Base-by-base conservation (phyloP, 164 flowering plant species). In the Vitis cinerea region DNA sequence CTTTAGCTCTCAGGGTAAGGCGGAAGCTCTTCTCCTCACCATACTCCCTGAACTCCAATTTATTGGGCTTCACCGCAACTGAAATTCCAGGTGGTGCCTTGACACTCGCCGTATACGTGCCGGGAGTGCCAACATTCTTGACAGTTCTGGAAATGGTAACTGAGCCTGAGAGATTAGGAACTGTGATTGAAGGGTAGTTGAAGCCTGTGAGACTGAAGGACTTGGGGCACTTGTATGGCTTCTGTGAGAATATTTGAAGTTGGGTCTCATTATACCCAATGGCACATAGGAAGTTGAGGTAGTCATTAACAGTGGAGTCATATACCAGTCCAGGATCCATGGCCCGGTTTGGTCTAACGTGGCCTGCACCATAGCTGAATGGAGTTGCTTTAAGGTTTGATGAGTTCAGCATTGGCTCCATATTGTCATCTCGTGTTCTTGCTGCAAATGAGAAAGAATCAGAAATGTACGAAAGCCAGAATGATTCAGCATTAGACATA, bases 291-390 rank as follows among this genome's bases (percentile, higher is more conserved):
- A 72, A 81, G 72, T 80, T 67, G 37, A 84, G n/a, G 79, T 83
- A 83, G 29, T 86, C 88, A 0, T 66, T 49, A 5, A 23, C 9
- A 3, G 60, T 54, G 15, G 80, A n/a, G 71, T 86, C 88, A 49
- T 86, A 86, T 8, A 91, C 86, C 17, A 91, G 78, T 10, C 97
- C 94, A 0, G 97, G 97, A 60, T 87, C 83, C 74, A 68, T 65
- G 1, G 97, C 94, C 0, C 72, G 70, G 76, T 82, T 84, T 9
- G 94, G 94, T n/a, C 72, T 52, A 1, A 89, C 69, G 29, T 85
- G 90, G 0, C 97, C 97, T 12, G 91, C 81, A 1, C 97, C 94
- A 58, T 80, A 81, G 19, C 52, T 77, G 52, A 87, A 89, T 6
- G 94, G 88, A 1, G 83, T 83, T 13, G 85, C 88, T 66, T 66